Evolutionary conservation across 1,284 basidiomycete genomes (phyloP).

Genomic region (Earliella scabrosa): DNA sequence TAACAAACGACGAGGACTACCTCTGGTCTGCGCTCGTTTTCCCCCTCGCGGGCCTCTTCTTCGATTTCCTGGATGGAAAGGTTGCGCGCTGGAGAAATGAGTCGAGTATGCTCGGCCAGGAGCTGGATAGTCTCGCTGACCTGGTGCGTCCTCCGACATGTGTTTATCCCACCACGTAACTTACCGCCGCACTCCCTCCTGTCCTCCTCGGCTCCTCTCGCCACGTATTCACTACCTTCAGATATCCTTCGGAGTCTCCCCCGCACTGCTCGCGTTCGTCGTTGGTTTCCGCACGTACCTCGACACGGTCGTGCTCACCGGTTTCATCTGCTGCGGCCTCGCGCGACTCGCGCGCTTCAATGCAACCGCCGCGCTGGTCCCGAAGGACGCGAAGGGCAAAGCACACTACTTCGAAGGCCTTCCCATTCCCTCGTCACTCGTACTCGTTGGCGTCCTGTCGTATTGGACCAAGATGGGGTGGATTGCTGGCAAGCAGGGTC

Average conservation of each 20-base stretch:
- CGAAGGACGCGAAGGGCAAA: slow-evolving; percentile 89
- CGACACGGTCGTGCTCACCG: slow-evolving; percentile 86
- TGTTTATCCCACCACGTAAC: slow-evolving; percentile 2
- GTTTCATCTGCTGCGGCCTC: slow-evolving; percentile 95
- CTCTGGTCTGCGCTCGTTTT: slow-evolving; percentile 88
- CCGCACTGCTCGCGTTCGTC: slow-evolving; percentile 89
- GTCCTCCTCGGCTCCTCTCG: slow-evolving; percentile 12
- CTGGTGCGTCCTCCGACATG: slow-evolving; percentile 58
- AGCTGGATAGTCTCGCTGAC: slow-evolving; percentile 96
- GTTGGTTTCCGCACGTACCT: slow-evolving; percentile 90
- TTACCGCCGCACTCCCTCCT: slow-evolving; percentile 4
- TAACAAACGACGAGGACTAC: slow-evolving; percentile 81
- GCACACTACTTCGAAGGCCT: slow-evolving; percentile 96
- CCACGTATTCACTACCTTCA: slow-evolving; percentile 33
- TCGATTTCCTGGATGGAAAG: slow-evolving; percentile 98
- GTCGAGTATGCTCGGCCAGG: slow-evolving; percentile 96
- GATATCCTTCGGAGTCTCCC: slow-evolving; percentile 98
- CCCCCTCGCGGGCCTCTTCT: slow-evolving; percentile 95
- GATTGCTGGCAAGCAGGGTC: slow-evolving; percentile 75
- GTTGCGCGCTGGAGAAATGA: slow-evolving; percentile 97
- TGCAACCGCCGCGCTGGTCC: slow-evolving; percentile 94
- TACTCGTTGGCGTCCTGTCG: slow-evolving; percentile 80
- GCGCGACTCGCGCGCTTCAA: slow-evolving; percentile 98
- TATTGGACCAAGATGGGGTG: slow-evolving; percentile 86
- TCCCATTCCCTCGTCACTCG: slow-evolving; percentile 92